Evolutionary conservation across 2,329 filamentous ascomycete species (phyloP), one percentile per base, ranked within the genome.

Genomic region (Alternaria novae-zelandiae): DNA sequence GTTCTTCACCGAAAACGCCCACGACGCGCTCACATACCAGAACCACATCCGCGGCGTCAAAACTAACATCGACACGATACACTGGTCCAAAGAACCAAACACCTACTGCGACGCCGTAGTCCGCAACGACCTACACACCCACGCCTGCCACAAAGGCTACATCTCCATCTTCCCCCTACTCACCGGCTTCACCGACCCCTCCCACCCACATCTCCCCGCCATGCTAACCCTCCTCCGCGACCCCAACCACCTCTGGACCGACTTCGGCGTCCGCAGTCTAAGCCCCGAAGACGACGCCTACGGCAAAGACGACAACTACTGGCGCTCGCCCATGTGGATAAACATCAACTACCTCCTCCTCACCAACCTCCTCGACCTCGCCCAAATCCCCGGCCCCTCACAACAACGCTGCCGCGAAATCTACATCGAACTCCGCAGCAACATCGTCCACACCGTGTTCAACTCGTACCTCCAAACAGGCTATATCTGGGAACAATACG

Each of bases 401-500:
- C 87, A 93, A 78, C 86, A 88, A 70, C 82, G 88, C 69, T 92
- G 94, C 11, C 83, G 83, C 17, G 85, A 88, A 50, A 85, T 97
- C 62, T 98, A 97, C 82, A 88, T 83, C 25, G 84, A 87, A 36
- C 86, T 98, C 46, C 89, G 95, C 53, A 87, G 86, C 77, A 97
- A 97, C 76, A 83, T 98, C 13, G 91, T 97, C 28, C 86, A 94
- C 58, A 97, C 94, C 1, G 91, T 97, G 15, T 97, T 90, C 83
- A 87, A 89, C 57, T 90, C 90, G 75, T 98, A 94, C 93, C 83
- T 89, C 75, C 87, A 91, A 76, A 98, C 95, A 0, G 94, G 94
- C n/a, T 97, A 97, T 77, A 93, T 93, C 0, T 99, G 95, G 95
- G 96, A 99, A 82, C 96, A 99, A 82, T 99, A 98, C 81, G 93